phyloP scores from a whole-genome alignment of 495 filamentous ascomycete genomes.

The Viridothelium virens region DNA sequence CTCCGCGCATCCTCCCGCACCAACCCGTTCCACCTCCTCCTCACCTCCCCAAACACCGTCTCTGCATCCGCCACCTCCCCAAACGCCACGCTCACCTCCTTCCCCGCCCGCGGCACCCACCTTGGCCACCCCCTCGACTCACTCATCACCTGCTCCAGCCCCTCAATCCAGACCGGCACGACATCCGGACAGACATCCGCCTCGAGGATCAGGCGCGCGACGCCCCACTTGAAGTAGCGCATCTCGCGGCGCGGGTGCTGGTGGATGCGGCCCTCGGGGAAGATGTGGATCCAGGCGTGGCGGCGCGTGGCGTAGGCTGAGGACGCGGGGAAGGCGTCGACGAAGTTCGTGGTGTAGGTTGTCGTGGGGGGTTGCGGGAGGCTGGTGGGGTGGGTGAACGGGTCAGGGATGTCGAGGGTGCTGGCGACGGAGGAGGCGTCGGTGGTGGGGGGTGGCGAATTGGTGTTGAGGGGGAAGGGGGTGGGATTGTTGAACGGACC shows the following conservation, averaged over 20 bases:
- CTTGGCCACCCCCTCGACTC: conserved; percentile 72
- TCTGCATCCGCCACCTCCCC: conserved; percentile 57
- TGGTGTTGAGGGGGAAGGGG: conserved; percentile 15
- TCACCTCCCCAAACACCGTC: conserved; percentile 56
- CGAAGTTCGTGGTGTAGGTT: conserved; percentile 57
- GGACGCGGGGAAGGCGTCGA: conserved; percentile 51
- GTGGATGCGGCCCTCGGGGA: conserved; percentile 90
- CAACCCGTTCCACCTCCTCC: conserved; percentile 59
- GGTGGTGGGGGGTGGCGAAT: conserved; percentile 15
- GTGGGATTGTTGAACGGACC: conserved; percentile 40
- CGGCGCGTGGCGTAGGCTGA: conserved; percentile 46
- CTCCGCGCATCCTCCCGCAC: conserved; percentile 31
- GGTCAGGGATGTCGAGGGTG: conserved; percentile 24
- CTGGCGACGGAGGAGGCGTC: conserved; percentile 19
- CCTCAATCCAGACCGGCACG: conserved; percentile 90
- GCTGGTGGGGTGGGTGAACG: conserved; percentile 45
- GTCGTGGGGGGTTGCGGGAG: conserved; percentile 50
- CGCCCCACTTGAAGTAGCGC: conserved; percentile 97
- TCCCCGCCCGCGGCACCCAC: conserved; percentile 67
- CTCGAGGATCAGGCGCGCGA: conserved; percentile 83
- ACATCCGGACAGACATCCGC: conserved; percentile 72
- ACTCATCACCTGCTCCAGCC: conserved; percentile 75
- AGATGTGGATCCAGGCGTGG: conserved; percentile 84
- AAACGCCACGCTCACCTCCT: conserved; percentile 66
- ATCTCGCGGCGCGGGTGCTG: conserved; percentile 71